Evolutionary conservation across 257 asterid genomes (phyloP).

Genomic region (Ilex aquifolium): DNA sequence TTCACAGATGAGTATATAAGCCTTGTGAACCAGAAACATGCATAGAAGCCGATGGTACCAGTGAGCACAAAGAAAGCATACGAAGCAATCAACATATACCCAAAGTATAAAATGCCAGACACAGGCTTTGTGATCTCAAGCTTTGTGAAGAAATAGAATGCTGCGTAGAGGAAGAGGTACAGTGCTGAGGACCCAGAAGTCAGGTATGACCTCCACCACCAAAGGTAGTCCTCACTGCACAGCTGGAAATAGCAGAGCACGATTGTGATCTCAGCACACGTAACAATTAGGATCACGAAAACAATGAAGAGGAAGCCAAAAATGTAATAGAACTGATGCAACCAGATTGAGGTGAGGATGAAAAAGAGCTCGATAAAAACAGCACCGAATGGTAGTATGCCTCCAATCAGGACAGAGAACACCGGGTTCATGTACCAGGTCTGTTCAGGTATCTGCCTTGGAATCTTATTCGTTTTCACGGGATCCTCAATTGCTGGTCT

Average conservation of each 20-base stretch:
- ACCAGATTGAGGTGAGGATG: constrained; percentile 14
- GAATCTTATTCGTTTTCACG: constrained; percentile 1
- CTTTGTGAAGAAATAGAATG: background rate
- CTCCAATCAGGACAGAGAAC: constrained; percentile 8
- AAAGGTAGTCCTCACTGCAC: constrained; percentile 1
- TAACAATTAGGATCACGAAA: constrained; percentile 15
- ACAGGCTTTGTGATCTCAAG: background rate
- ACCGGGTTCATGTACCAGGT: constrained; percentile 9
- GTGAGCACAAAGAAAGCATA: too few relatives aligned
- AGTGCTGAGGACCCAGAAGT: background rate
- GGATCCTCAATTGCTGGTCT: constrained; percentile 12
- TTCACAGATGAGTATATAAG: constrained; percentile 8
- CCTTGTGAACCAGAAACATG: constrained; percentile 15
- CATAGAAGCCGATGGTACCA: constrained; percentile 1
- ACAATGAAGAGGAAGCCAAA: constrained; percentile 19
- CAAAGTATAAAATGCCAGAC: background rate
- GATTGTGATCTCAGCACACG: constrained; percentile 7
- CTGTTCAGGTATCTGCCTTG: constrained; percentile 11
- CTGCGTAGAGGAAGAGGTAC: background rate
- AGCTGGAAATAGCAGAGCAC: background rate
- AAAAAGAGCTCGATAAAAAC: constrained; percentile 1
- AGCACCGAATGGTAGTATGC: constrained; percentile 4
- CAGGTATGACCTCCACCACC: background rate
- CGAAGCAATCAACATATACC: background rate
- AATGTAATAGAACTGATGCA: constrained; percentile 18